Percentiles rank a stretch among this genome's conserved stretches.
Conservation (phyloP, 176 grass and related monocot genomes). For the Zoysia japonica region DNA sequence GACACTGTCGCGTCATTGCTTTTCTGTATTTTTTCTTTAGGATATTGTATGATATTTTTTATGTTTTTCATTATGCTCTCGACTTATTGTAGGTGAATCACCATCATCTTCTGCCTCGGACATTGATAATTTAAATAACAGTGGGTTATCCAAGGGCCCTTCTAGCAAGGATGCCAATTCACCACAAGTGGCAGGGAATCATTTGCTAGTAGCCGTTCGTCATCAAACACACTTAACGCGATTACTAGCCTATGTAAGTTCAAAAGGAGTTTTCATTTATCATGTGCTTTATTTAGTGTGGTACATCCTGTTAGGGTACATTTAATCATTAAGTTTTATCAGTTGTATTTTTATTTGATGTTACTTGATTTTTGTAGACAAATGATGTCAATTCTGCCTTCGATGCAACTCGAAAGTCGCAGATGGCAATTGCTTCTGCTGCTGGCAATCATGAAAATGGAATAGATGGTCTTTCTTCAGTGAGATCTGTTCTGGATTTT, state of each 20-base stretch:
- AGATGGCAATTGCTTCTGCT: slow-evolving; percentile 56
- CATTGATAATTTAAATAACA: slow-evolving; percentile 95
- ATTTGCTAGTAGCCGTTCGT: slow-evolving; percentile 69
- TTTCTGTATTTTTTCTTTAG: slow-evolving; percentile 16
- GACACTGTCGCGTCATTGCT: slow-evolving; percentile 1
- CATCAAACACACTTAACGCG: slow-evolving; percentile 75
- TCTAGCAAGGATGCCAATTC: slow-evolving; percentile 87
- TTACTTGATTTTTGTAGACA: slow-evolving; percentile 48
- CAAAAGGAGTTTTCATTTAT: slow-evolving; percentile 3
- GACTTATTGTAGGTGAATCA: slow-evolving; percentile 78
- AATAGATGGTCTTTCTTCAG: slow-evolving; percentile 58
- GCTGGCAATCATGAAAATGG: slow-evolving; percentile 39
- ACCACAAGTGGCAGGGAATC: slow-evolving; percentile 75
- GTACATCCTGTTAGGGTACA: background rate
- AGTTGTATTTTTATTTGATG: slow-evolving; percentile 25
- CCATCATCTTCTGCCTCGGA: slow-evolving; percentile 99
- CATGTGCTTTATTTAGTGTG: background rate
- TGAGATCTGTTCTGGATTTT: slow-evolving; percentile 90
- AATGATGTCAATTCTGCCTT: slow-evolving; percentile 84
- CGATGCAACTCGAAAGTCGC: slow-evolving; percentile 77
- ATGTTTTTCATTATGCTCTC: slow-evolving; percentile 5
- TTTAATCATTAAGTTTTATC: slow-evolving; percentile 36
- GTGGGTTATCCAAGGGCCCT: slow-evolving; percentile 64
- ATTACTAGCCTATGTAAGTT: slow-evolving; percentile 93
- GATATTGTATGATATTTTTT: background rate